phyloP scores from a whole-genome alignment of 371 early-diverging fungal genomes.

The Syncephalastrum monosporum region DNA sequence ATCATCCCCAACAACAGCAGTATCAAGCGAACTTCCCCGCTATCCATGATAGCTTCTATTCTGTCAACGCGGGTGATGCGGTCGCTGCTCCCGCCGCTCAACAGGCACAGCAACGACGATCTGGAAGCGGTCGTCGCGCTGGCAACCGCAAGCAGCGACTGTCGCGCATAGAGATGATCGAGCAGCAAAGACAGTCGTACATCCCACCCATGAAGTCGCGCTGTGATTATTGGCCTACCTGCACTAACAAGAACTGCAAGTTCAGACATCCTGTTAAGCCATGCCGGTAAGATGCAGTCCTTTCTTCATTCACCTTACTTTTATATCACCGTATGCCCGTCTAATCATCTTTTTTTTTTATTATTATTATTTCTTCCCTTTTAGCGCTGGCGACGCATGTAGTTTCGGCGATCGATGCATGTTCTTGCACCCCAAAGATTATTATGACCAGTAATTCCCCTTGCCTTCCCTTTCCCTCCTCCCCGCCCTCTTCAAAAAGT shows the following conservation, averaged over 20 bases:
- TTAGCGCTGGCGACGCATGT: constrained; percentile 49
- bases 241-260: constrained; percentile 63
- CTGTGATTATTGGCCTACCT: constrained; percentile 57
- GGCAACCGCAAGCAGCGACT: constrained; percentile 22
- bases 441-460: constrained; percentile 12
- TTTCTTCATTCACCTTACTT: background rate
- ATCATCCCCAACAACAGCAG: background rate
- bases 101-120: background rate
- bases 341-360: background rate
- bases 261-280: constrained; percentile 48
- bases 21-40: background rate
- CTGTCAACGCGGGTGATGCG: constrained; percentile 10
- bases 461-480: background rate
- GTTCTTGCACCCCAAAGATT: constrained; percentile 52
- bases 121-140: background rate
- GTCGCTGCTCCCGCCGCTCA: constrained; percentile 5
- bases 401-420: constrained; percentile 49
- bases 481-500: constrained; percentile 2
- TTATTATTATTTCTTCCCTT: too few relatives aligned
- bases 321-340: background rate
- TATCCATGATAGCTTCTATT: background rate
- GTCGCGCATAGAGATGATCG: constrained; percentile 35
- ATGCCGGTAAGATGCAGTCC: constrained; percentile 44
- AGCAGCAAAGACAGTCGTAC: constrained; percentile 36
- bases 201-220: constrained; percentile 44